A percentile compares a stretch with the other conserved stretches of the same genome.
These are phyloP conservation scores for Botrytis elliptica DNA, from an alignment of 2,329 filamentous ascomycete genomes.

Conservation along the genomic window DNA sequence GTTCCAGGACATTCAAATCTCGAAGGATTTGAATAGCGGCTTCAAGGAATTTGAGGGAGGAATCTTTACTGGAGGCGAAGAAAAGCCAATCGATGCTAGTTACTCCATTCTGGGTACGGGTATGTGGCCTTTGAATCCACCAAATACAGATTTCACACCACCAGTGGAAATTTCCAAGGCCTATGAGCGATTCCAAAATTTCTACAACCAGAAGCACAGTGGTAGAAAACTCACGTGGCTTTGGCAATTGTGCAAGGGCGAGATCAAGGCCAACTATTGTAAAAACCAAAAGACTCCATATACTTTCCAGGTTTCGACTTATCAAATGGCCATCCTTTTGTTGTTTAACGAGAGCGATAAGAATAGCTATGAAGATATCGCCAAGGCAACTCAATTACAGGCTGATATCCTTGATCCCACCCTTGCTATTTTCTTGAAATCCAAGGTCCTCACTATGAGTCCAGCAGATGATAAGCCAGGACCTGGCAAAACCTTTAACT, in stretches of 20 bases:
- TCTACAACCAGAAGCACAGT: constrained; percentile 95
- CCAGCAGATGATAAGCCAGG: constrained; percentile 74
- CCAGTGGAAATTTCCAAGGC: constrained; percentile 82
- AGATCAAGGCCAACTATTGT: constrained; percentile 91
- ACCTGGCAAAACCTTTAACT: constrained; percentile 72
- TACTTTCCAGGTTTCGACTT: constrained; percentile 95
- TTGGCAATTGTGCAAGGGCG: constrained; percentile 97
- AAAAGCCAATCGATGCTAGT: constrained; percentile 74
- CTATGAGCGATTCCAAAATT: constrained; percentile 83
- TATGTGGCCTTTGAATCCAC: constrained; percentile 91
- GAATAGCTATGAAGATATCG: constrained; percentile 84
- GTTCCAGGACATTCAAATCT: constrained; percentile 99
- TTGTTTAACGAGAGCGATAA: constrained; percentile 91
- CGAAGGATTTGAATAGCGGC: constrained; percentile 88
- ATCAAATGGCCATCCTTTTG: constrained; percentile 94
- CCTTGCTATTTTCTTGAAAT: constrained; percentile 83
- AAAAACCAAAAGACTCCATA: constrained; percentile 87
- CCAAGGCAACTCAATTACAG: constrained; percentile 74
- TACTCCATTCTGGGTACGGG: constrained; percentile 94
- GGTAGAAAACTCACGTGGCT: constrained; percentile 96
- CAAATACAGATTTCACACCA: constrained; percentile 83
- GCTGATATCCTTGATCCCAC: constrained; percentile 84
- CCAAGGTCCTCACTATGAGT: constrained; percentile 76
- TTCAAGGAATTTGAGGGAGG: constrained; percentile 77
- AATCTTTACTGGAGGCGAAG: constrained; percentile 60